Conservation (phyloP, 202 grass and related monocot species). For the Bolboschoenoplectus hybrid region DNA sequence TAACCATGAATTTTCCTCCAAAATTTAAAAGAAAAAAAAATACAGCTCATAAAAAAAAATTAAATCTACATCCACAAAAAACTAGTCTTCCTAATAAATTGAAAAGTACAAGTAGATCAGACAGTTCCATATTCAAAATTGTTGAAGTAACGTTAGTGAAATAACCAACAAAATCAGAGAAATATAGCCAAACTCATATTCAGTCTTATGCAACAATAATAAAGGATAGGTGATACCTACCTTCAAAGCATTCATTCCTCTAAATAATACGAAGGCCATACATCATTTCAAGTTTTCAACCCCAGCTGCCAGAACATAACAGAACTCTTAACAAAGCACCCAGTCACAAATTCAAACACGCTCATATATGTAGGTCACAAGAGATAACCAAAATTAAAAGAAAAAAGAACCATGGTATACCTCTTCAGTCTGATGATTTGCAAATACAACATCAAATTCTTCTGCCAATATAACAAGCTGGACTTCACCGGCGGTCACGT, state of each 20-base stretch:
- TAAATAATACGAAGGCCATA: constrained; percentile 37
- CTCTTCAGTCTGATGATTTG: constrained; percentile 29
- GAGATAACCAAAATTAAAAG: constrained; percentile 16
- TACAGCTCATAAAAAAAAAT: not conserved
- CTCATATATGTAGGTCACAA: constrained; percentile 1
- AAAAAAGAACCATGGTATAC: constrained; percentile 34
- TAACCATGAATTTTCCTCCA: constrained; percentile 22
- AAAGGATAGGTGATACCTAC: constrained; percentile 37
- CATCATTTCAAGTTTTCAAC: constrained; percentile 43
- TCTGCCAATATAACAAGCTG: constrained; percentile 16
- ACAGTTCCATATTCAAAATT: not conserved
- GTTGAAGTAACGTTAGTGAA: not conserved
- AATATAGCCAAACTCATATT: constrained; percentile 21
- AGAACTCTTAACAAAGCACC: constrained; percentile 30
- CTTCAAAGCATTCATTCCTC: constrained; percentile 40
- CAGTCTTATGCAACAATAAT: constrained; percentile 17
- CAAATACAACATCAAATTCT: constrained; percentile 33
- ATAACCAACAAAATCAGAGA: constrained; percentile 16
- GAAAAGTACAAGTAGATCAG: not conserved
- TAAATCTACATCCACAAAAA: not conserved
- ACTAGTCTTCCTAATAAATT: not conserved
- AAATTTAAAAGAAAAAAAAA: not conserved
- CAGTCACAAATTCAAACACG: constrained; percentile 36
- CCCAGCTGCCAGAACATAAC: constrained; percentile 37
- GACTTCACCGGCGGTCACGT: constrained; percentile 47